Percentiles rank a stretch among this genome's conserved stretches.
Evolutionary conservation across 257 asterid species (phyloP).

Genomic region (Verbascum thapsus): DNA sequence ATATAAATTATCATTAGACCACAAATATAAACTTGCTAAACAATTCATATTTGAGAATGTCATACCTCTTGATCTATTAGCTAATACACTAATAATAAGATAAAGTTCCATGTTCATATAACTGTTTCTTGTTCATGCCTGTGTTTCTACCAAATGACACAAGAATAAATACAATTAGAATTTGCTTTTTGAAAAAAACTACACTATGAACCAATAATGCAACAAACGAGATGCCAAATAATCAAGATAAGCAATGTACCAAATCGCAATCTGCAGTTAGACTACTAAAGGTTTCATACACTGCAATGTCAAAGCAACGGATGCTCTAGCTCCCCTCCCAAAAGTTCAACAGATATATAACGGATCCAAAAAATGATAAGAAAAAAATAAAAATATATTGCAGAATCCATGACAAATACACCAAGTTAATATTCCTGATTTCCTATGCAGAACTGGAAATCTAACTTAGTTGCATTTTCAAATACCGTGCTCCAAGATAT

Average conservation of each 20-base stretch:
- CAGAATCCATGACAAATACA: conserved; percentile 6
- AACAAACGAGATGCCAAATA: background rate
- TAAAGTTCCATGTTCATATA: background rate
- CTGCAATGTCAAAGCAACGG: background rate
- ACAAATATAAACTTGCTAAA: background rate
- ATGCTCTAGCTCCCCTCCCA: conserved; percentile 1
- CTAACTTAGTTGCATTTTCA: conserved; percentile 9
- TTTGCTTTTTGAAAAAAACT: background rate
- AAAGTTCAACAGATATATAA: background rate
- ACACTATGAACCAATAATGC: conserved; percentile 6
- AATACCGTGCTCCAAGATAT: background rate
- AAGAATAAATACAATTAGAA: background rate
- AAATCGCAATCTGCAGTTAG: background rate
- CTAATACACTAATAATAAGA: conserved; percentile 12
- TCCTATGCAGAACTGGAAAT: no score
- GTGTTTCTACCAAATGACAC: no score
- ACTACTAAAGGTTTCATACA: background rate
- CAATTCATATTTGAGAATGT: background rate
- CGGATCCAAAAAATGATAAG: background rate
- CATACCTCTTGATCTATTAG: background rate
- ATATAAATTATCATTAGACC: background rate
- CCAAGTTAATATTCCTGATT: conserved; percentile 6
- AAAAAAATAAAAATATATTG: background rate
- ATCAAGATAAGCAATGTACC: no score
- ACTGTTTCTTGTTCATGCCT: no score